Percentiles rank a stretch among this genome's conserved stretches.
Evolutionary conservation across 805 yeast species (phyloP).

Genomic region (Teunomyces aglyptinius): DNA sequence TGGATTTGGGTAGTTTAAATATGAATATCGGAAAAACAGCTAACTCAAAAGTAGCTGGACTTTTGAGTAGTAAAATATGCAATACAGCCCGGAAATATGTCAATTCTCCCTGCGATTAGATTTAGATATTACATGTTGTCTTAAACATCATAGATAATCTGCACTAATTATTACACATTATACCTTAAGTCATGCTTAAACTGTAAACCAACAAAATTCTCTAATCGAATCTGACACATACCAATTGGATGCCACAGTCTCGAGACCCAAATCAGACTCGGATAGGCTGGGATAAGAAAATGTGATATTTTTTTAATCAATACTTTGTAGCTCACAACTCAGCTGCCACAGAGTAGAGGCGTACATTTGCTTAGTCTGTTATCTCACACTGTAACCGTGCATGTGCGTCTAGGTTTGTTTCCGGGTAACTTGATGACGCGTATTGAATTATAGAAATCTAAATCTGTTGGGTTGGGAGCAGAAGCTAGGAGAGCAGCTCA

Average conservation of each 20-base stretch:
- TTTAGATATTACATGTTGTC: constrained; percentile 2
- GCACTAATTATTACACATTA: constrained; percentile 5
- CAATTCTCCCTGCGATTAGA: not conserved
- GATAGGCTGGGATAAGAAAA: not conserved
- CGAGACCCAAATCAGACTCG: not conserved
- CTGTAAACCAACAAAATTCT: constrained; percentile 1
- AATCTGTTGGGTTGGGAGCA: no score
- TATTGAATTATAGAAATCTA: not conserved
- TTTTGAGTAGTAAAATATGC: not conserved
- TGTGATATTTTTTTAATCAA: not conserved
- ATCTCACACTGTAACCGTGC: not conserved
- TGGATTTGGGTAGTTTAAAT: not conserved
- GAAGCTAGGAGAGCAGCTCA: not conserved
- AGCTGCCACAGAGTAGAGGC: not conserved
- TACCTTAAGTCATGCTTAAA: not conserved
- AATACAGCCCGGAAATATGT: not conserved
- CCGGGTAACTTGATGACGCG: constrained; percentile 2
- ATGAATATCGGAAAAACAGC: not conserved
- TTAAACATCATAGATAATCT: constrained; percentile 9
- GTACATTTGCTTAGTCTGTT: not conserved
- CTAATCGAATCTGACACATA: not conserved
- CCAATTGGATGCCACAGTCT: not conserved
- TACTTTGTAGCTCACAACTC: not conserved
- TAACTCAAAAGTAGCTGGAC: not conserved
- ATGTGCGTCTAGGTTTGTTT: not conserved